A percentile compares a stretch with the other conserved stretches of the same genome.
phyloP scores from a whole-genome alignment of 768 basidiomycete genomes.

The Phlebiopsis gigantea region DNA sequence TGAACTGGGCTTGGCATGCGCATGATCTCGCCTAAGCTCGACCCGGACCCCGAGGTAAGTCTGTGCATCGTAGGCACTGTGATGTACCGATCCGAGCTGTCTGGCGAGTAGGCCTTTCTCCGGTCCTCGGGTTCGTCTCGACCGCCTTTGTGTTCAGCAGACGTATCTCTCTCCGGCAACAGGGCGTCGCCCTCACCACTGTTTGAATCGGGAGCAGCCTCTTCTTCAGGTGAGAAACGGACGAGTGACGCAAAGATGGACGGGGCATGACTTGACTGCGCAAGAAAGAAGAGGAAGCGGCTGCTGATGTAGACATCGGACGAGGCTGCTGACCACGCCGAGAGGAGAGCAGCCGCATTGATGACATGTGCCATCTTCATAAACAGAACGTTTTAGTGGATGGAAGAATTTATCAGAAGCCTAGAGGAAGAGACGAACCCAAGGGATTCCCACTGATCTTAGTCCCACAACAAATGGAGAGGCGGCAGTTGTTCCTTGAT shows the following conservation, averaged over 20 bases:
- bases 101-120: no score
- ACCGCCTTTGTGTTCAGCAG: no score
- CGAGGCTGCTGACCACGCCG: slow-evolving; percentile 50
- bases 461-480: slow-evolving; percentile 44
- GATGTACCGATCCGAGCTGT: no score
- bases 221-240: slow-evolving; percentile 5
- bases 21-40: no score
- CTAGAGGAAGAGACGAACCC: slow-evolving; percentile 21
- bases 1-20: no score
- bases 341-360: slow-evolving; percentile 38
- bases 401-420: slow-evolving; percentile 1
- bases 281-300: slow-evolving; percentile 44
- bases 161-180: no score
- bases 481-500: slow-evolving; percentile 29
- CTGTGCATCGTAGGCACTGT: no score
- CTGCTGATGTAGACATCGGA: slow-evolving; percentile 46
- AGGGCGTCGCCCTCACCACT: background rate
- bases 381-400: background rate
- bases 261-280: slow-evolving; percentile 36
- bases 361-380: slow-evolving; percentile 31
- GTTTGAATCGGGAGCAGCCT: background rate
- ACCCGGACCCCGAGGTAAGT: no score
- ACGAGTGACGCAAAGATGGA: slow-evolving; percentile 15
- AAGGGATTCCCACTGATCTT: slow-evolving; percentile 35
- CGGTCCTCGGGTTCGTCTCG: no score